Conservation (phyloP, 495 filamentous ascomycete genomes). For the Annulohypoxylon stygium region DNA sequence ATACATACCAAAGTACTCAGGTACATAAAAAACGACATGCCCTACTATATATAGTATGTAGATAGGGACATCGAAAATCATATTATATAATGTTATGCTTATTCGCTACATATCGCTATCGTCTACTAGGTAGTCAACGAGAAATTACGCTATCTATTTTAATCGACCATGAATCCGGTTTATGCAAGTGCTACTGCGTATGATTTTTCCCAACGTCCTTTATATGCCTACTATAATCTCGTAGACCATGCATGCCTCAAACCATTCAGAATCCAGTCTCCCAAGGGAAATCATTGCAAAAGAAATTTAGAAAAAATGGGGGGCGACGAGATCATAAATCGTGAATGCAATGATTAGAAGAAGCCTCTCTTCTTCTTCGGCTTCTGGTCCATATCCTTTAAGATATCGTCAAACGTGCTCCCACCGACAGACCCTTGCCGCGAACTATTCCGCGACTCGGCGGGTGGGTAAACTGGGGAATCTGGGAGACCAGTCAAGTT, state of each 20-base stretch:
- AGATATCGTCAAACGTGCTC: slow-evolving; percentile 75
- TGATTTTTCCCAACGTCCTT: slow-evolving; percentile 30
- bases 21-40: too few species aligned
- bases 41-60: background rate
- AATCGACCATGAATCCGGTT: slow-evolving; percentile 26
- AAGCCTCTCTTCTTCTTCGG: slow-evolving; percentile 61
- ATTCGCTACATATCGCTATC: background rate
- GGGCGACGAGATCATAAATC: slow-evolving; percentile 22
- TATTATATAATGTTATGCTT: slow-evolving; percentile 27
- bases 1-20: too few species aligned
- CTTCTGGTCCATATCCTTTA: slow-evolving; percentile 64
- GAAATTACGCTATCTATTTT: slow-evolving; percentile 22
- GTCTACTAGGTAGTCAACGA: slow-evolving; percentile 3
- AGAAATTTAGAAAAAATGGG: background rate
- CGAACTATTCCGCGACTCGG: slow-evolving; percentile 43
- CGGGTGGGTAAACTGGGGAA: slow-evolving; percentile 28
- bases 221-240: slow-evolving; percentile 36
- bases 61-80: slow-evolving; percentile 11
- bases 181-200: slow-evolving; percentile 37
- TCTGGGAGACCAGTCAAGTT: slow-evolving; percentile 44
- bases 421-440: slow-evolving; percentile 58
- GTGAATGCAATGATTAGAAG: slow-evolving; percentile 50
- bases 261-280: slow-evolving; percentile 17
- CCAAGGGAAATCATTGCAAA: background rate
- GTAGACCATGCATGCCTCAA: slow-evolving; percentile 35